A percentile compares a stretch with the other conserved stretches of the same genome.
phyloP scores from a whole-genome alignment of 441 rosid species.

The Biscutella laevigata region DNA sequence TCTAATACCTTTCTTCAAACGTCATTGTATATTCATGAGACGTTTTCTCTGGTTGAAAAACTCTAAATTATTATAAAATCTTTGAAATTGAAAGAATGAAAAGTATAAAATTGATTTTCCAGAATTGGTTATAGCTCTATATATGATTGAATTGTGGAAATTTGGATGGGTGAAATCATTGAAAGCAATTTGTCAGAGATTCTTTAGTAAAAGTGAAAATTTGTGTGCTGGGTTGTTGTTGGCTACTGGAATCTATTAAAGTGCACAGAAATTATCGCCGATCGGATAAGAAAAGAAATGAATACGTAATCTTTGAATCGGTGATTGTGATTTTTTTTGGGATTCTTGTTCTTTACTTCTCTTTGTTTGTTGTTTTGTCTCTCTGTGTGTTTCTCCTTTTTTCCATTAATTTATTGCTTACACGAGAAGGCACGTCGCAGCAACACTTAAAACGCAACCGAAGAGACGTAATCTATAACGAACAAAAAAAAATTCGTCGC shows the following conservation, averaged over 20 bases:
- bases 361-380: not conserved
- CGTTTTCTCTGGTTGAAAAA: not conserved
- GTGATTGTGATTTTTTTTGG: not conserved
- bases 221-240: not conserved
- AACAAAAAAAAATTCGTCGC: slow-evolving; percentile 37
- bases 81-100: not conserved
- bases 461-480: too few relatives aligned
- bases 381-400: not conserved
- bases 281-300: not conserved
- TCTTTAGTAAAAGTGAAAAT: not conserved
- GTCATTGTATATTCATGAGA: slow-evolving; percentile 3
- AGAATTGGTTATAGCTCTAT: slow-evolving; percentile 9
- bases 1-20: slow-evolving; percentile 1
- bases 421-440: slow-evolving; percentile 23
- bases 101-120: not conserved
- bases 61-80: not conserved
- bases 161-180: not conserved
- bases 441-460: slow-evolving; percentile 40
- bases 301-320: not conserved
- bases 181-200: slow-evolving; percentile 16
- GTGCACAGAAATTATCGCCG: not conserved
- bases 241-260: slow-evolving; percentile 13
- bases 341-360: too few relatives aligned
- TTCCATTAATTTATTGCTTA: slow-evolving; percentile 4
- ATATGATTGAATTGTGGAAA: slow-evolving; percentile 7